Base-by-base conservation (phyloP, 192 early-diverging fungal species). In the Podila clonocystis region DNA sequence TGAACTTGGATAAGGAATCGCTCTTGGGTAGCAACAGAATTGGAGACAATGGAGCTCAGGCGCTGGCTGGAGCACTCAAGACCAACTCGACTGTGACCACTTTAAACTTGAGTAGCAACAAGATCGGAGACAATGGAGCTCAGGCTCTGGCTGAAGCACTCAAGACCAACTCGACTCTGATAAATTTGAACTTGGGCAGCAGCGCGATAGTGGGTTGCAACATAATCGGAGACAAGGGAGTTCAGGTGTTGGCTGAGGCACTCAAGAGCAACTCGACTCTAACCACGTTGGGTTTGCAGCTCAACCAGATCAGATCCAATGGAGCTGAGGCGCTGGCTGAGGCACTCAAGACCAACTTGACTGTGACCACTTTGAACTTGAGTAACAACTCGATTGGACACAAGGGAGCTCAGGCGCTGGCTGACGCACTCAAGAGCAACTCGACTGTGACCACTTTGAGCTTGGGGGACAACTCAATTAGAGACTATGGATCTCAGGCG, bases 301-400 rank as follows among this genome's bases (percentile, higher is more conserved):
- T n/a, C n/a, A n/a, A n/a, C n/a, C n/a, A n/a, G n/a, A n/a, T n/a
- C n/a, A n/a, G n/a, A n/a, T n/a, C n/a, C 36, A 24, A 45, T 22
- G 66, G 66, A 67, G 66, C 24, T 34, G 2, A 67, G 55, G 55
- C 66, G 52, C 52, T 67, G 34, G 52, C 66, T 58, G 66, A 67
- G 66, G 66, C 66, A 67, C 50, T 67, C 55, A 67, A 67, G 66
- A 67, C 22, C 52, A 67, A 58, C 66, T 67, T 55, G 55, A 58
- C 66, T 15, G n/a, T 68, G 57, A 68, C 67, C 67, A 68, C 67
- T 68, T 68, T 68, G 55, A 2, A 63, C 62, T 63, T 63, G 62
- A n/a, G n/a, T n/a, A n/a, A n/a, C n/a, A n/a, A n/a, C n/a, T n/a
- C n/a, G n/a, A n/a, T n/a, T n/a, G n/a, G n/a, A n/a, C n/a, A n/a